A percentile compares a stretch with the other conserved stretches of the same genome.
Conservation (phyloP, 257 asterid genomes). For the Solanum piurae region DNA sequence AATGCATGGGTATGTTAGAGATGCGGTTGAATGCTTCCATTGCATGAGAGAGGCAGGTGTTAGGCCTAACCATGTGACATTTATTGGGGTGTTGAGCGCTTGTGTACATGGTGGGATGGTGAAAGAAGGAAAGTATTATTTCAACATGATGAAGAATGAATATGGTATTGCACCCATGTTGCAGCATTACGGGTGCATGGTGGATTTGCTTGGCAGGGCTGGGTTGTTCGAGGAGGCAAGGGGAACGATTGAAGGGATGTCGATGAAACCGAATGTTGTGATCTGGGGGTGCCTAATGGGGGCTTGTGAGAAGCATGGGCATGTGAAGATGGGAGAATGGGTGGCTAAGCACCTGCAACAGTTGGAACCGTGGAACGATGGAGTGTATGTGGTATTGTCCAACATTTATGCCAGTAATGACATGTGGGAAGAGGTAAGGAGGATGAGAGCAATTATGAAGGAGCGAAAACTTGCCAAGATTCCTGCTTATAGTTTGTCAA, state of each 20-base stretch:
- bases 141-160: slow-evolving; percentile 46
- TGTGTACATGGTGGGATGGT: slow-evolving; percentile 92
- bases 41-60: slow-evolving; percentile 47
- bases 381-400: slow-evolving; percentile 69
- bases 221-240: slow-evolving; percentile 72
- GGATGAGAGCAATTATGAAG: slow-evolving; percentile 51
- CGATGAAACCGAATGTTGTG: slow-evolving; percentile 72
- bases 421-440: slow-evolving; percentile 72
- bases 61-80: slow-evolving; percentile 69
- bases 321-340: slow-evolving; percentile 71
- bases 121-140: slow-evolving; percentile 56
- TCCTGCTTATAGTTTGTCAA: slow-evolving; percentile 68
- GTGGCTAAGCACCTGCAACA: slow-evolving; percentile 66
- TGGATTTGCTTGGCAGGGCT: slow-evolving; percentile 72
- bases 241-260: slow-evolving; percentile 68
- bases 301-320: slow-evolving; percentile 75
- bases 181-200: slow-evolving; percentile 89
- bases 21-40: slow-evolving; percentile 48
- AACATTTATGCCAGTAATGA: slow-evolving; percentile 75
- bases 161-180: slow-evolving; percentile 46
- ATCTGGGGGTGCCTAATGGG: slow-evolving; percentile 93
- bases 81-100: slow-evolving; percentile 76
- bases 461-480: slow-evolving; percentile 45
- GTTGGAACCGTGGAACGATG: slow-evolving; percentile 76
- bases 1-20: slow-evolving; percentile 51